Evolutionary conservation across 192 early-diverging fungal species (phyloP).

Genomic region (Coemansia brasiliensis): DNA sequence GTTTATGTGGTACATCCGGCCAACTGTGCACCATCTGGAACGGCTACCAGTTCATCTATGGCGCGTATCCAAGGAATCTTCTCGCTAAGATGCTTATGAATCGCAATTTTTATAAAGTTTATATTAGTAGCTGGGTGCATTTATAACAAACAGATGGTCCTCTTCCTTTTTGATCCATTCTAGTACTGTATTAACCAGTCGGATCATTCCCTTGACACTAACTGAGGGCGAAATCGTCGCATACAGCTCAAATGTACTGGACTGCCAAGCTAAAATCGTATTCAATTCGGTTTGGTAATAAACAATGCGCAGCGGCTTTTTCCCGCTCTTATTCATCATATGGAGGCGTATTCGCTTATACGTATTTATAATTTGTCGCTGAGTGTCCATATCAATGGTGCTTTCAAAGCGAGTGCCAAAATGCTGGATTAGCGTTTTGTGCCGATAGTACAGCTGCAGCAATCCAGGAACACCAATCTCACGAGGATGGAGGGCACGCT

Average conservation of each 20-base stretch:
- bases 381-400: slow-evolving; percentile 19
- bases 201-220: slow-evolving; percentile 64
- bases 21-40: slow-evolving; percentile 62
- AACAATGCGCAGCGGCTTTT: slow-evolving; percentile 38
- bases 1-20: slow-evolving; percentile 62
- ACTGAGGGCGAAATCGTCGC: slow-evolving; percentile 63
- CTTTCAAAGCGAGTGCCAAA: slow-evolving; percentile 43
- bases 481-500: slow-evolving; percentile 43
- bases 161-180: slow-evolving; percentile 78
- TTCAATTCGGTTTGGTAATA: slow-evolving; percentile 21
- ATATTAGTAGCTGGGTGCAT: slow-evolving; percentile 69
- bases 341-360: slow-evolving; percentile 59
- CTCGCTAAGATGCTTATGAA: slow-evolving; percentile 1
- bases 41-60: slow-evolving; percentile 46
- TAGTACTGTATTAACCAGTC: slow-evolving; percentile 65
- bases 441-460: slow-evolving; percentile 46
- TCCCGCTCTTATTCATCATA: slow-evolving; percentile 22
- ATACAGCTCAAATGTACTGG: slow-evolving; percentile 76
- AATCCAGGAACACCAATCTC: slow-evolving; percentile 34
- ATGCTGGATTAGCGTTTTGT: slow-evolving; percentile 46
- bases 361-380: slow-evolving; percentile 56
- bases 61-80: slow-evolving; percentile 48
- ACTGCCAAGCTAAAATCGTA: slow-evolving; percentile 44
- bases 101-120: background rate
- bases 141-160: slow-evolving; percentile 72